Conservation (phyloP, 2,329 filamentous ascomycete species). For the Trichoderma brevicompactum region DNA sequence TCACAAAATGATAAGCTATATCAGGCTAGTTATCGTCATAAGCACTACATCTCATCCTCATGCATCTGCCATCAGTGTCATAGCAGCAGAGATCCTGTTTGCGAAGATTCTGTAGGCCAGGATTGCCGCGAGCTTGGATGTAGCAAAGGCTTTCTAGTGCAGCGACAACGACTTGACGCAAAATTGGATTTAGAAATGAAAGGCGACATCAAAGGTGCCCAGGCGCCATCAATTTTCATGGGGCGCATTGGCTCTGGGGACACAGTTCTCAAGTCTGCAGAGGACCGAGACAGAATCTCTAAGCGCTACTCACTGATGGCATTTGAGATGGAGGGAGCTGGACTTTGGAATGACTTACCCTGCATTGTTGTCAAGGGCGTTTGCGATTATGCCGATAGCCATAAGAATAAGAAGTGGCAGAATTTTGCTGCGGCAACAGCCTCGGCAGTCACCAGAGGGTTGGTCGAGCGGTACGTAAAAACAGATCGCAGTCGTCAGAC, state of each 20-base stretch:
- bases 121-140: not conserved
- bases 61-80: not conserved
- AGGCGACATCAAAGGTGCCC: slow-evolving; percentile 31
- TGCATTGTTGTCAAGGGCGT: slow-evolving; percentile 35
- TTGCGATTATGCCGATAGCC: slow-evolving; percentile 22
- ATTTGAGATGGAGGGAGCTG: slow-evolving; percentile 43
- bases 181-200: not conserved
- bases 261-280: slow-evolving; percentile 45
- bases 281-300: slow-evolving; percentile 41
- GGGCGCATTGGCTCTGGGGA: slow-evolving; percentile 45
- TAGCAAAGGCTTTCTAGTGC: not conserved
- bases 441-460: not conserved
- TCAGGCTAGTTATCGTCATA: not conserved
- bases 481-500: not conserved
- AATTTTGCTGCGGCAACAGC: slow-evolving; percentile 6
- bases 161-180: not conserved
- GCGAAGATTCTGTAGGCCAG: not conserved
- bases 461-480: not conserved
- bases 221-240: slow-evolving; percentile 39
- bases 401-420: slow-evolving; percentile 20
- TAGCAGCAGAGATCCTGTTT: not conserved
- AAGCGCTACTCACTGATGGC: slow-evolving; percentile 21
- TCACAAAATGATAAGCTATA: not conserved
- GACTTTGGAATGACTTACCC: slow-evolving; percentile 37
- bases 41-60: not conserved